Percentiles rank a stretch among this genome's conserved stretches.
These are phyloP conservation scores for Pythium grandisporangium DNA, from an alignment of 352 stramenopile species.

Conservation along the genomic window DNA sequence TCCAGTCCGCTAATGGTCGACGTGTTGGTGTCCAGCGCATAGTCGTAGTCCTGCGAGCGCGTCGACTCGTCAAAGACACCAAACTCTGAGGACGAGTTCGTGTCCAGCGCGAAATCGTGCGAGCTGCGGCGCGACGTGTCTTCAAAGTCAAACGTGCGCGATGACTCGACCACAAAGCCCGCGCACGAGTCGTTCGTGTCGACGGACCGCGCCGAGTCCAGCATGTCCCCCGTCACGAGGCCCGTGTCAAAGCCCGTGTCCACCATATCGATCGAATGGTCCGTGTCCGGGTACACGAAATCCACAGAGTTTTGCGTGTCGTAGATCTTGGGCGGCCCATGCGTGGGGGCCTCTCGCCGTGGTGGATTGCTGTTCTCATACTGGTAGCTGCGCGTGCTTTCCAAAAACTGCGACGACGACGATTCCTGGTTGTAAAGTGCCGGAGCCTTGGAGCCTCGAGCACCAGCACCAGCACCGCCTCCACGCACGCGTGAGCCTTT, in stretches of 20 bases:
- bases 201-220: neutral
- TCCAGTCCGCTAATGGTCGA: neutral
- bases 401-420: conserved; percentile 4
- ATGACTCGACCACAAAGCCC: conserved; percentile 1
- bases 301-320: conserved; percentile 23
- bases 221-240: neutral
- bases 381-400: conserved; percentile 18
- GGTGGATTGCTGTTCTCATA: conserved; percentile 3
- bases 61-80: conserved; percentile 6
- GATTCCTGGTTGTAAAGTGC: conserved; percentile 23
- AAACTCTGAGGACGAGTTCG: conserved; percentile 1
- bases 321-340: conserved; percentile 12
- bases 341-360: neutral
- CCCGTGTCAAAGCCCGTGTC: conserved; percentile 4
- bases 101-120: conserved; percentile 1
- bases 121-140: neutral
- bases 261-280: conserved; percentile 10
- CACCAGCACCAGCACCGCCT: no score
- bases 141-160: conserved; percentile 1
- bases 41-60: neutral
- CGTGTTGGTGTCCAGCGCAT: neutral
- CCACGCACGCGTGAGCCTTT: no score
- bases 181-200: conserved; percentile 11
- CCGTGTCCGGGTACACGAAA: conserved; percentile 22
- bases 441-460: no score